phyloP scores from a whole-genome alignment of 257 asterid genomes.

The Verbascum thapsus region DNA sequence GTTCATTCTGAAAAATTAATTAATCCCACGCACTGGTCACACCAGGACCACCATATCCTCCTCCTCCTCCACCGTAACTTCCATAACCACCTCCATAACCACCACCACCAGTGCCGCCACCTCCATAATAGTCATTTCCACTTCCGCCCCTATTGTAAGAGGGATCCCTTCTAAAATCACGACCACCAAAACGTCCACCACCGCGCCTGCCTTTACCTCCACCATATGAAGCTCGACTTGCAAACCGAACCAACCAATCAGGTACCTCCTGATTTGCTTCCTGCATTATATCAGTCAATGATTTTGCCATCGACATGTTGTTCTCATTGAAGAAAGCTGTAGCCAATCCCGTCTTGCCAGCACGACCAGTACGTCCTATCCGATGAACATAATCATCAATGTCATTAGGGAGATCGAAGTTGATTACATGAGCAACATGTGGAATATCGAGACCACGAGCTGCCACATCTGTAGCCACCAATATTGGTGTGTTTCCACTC shows the following conservation, averaged over 20 bases:
- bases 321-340: slow-evolving; percentile 79
- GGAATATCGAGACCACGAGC: slow-evolving; percentile 93
- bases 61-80: slow-evolving; percentile 25
- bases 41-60: slow-evolving; percentile 44
- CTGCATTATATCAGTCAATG: slow-evolving; percentile 70
- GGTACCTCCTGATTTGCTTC: slow-evolving; percentile 91
- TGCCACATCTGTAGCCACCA: slow-evolving; percentile 87
- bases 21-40: slow-evolving; percentile 66
- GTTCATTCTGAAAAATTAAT: slow-evolving; percentile 31
- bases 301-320: slow-evolving; percentile 60
- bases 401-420: slow-evolving; percentile 82
- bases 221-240: slow-evolving; percentile 56
- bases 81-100: slow-evolving; percentile 45
- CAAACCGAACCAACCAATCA: slow-evolving; percentile 72
- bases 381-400: slow-evolving; percentile 84
- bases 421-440: slow-evolving; percentile 73
- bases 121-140: slow-evolving; percentile 46
- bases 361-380: slow-evolving; percentile 88
- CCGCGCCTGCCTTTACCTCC: slow-evolving; percentile 68
- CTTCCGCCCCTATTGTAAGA: slow-evolving; percentile 46
- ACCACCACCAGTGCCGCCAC: slow-evolving; percentile 32
- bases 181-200: slow-evolving; percentile 75
- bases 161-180: slow-evolving; percentile 71
- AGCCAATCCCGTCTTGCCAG: slow-evolving; percentile 83
- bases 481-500: slow-evolving; percentile 77